Percentiles rank a stretch among this genome's conserved stretches.
phyloP scores from a whole-genome alignment of 2,329 filamentous ascomycete species.

The Fusarium vanettenii region DNA sequence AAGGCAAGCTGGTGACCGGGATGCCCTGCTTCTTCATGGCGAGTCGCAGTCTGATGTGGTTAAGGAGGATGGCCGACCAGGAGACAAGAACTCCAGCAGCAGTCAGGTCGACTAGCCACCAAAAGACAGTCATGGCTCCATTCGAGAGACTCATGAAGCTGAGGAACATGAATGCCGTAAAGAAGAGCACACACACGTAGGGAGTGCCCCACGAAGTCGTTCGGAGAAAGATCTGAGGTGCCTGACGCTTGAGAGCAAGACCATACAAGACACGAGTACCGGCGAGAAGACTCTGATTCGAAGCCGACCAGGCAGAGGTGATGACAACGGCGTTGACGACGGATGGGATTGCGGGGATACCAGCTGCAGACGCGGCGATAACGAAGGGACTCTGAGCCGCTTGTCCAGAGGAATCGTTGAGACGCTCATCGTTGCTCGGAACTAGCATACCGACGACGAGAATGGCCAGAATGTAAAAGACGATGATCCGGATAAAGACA shows the following conservation, averaged over 20 bases:
- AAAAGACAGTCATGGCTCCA: conserved; percentile 71
- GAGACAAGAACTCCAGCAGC: conserved; percentile 72
- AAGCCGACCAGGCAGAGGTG: conserved; percentile 76
- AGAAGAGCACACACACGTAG: conserved; percentile 67
- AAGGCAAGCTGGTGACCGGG: conserved; percentile 62
- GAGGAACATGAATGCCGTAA: conserved; percentile 65
- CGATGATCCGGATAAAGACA: conserved; percentile 67
- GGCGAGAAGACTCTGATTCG: conserved; percentile 72
- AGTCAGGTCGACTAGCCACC: conserved; percentile 72
- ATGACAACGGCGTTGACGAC: conserved; percentile 83
- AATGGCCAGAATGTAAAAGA: conserved; percentile 73
- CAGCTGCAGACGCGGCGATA: conserved; percentile 76
- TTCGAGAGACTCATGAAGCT: conserved; percentile 69
- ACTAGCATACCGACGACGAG: conserved; percentile 78
- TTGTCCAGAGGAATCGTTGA: conserved; percentile 58
- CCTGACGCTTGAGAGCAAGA: conserved; percentile 68
- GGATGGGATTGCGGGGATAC: conserved; percentile 74
- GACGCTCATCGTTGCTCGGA: conserved; percentile 66
- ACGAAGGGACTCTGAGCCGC: conserved; percentile 70
- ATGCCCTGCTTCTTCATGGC: conserved; percentile 68
- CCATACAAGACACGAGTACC: conserved; percentile 71
- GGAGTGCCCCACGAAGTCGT: conserved; percentile 73
- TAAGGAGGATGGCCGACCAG: conserved; percentile 70
- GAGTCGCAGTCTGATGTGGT: conserved; percentile 67
- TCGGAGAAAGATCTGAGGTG: conserved; percentile 66